These are phyloP conservation scores for Annona squamosa DNA, from an alignment of 164 flowering plant genomes.

Conservation along the genomic window DNA sequence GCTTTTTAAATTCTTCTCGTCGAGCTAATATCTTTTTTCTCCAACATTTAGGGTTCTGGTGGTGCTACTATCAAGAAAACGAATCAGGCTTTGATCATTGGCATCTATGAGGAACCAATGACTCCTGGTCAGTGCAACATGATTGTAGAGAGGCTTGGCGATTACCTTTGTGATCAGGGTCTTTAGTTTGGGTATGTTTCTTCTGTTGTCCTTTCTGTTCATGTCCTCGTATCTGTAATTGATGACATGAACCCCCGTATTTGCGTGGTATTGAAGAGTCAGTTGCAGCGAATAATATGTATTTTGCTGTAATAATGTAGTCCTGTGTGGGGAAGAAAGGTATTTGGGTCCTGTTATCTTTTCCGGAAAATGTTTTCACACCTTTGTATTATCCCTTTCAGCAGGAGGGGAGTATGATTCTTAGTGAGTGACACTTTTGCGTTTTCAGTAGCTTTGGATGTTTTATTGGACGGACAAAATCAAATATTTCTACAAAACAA, in stretches of 20 bases:
- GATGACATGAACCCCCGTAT: not conserved
- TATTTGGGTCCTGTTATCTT: not conserved
- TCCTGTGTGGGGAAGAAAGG: conserved; percentile 6
- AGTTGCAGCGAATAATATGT: conserved; percentile 11
- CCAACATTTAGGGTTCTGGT: conserved; percentile 14
- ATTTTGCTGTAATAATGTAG: not conserved
- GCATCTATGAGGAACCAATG: conserved; percentile 20
- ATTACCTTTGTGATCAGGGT: conserved; percentile 17
- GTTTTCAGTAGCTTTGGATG: not conserved
- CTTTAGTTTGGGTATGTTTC: conserved; percentile 13
- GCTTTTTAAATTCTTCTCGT: not conserved
- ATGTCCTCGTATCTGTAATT: conserved; percentile 6
- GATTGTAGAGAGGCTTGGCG: conserved; percentile 21
- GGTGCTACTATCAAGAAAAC: conserved; percentile 18
- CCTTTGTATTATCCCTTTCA: not conserved
- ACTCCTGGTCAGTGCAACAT: conserved; percentile 20
- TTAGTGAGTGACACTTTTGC: not conserved
- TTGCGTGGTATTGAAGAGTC: conserved; percentile 3
- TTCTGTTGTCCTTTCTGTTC: not conserved
- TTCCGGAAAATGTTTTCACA: not conserved
- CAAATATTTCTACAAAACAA: not conserved
- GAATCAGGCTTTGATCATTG: conserved; percentile 16
- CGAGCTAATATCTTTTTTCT: not conserved
- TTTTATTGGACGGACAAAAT: not conserved
- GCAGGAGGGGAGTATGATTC: not conserved